Base-by-base conservation (phyloP, 192 early-diverging fungal species). In the Coemansia pectinata region DNA sequence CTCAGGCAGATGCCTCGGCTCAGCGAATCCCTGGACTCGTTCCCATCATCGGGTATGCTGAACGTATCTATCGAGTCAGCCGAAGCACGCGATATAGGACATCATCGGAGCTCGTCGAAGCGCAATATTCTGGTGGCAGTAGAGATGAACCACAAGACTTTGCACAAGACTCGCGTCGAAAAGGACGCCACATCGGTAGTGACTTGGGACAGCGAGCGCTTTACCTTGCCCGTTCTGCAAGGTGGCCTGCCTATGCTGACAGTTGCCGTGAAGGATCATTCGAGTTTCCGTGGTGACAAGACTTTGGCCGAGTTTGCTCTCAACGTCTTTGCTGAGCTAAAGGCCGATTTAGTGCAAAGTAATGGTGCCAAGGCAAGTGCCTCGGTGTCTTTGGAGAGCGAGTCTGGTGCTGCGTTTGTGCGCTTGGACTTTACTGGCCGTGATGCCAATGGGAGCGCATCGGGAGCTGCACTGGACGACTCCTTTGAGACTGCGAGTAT, bases 231-330 rank as follows among this genome's bases (percentile, higher is more conserved):
- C 0, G 80, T 83, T 19, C 44, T 83, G 12, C 75, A 78, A 62
- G 80, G 80, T 59, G 66, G 80, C 17, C 48, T 64, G 41, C 80
- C 80, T 0, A 45, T 59, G 55, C 39, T 83, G 6, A 57, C 41
- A 5, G 68, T 78, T 14, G 66, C 70, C 1, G 65, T 77, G 7
- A 83, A 83, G 67, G 80, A 83, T 60, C 80, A 83, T 52, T 74
- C 76, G 58, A 83, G 76, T 60, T 83, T 83, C 76, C 80, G 76
- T 50, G 66, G 80, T 59, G 80, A 83, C 66, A 83, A 78, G 76
- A 60, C 61, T 11, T 17, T 83, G 47, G 75, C 69, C 31, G 72
- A 70, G 62, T 74, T 74, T 61, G 48, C 44, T 0, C 44, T 77
- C 61, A 72, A 67, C 11, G 39, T 70, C 53, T 78, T 78, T 69